Conservation (phyloP, 1,139 yeast species). For the Citeromyces hawaiiensis region DNA sequence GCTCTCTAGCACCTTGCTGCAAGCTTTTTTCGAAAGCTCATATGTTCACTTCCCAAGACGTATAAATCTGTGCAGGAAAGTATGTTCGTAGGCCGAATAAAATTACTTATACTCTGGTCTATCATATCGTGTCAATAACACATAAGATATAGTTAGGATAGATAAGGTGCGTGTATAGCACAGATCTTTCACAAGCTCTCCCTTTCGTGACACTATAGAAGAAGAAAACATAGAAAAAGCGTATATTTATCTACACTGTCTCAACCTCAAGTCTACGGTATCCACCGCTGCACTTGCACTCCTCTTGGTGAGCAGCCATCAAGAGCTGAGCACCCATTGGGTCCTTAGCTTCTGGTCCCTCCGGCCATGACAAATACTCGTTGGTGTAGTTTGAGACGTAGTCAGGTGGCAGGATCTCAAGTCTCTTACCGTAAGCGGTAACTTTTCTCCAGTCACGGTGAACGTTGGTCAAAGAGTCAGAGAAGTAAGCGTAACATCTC, state of each 20-base stretch:
- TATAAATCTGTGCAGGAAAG: too few relatives aligned
- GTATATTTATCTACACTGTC: conserved; percentile 6
- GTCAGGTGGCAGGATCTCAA: conserved; percentile 33
- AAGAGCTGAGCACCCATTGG: conserved; percentile 31
- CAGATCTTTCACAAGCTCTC: too few relatives aligned
- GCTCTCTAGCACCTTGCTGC: too few relatives aligned
- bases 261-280: conserved; percentile 25
- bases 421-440: conserved; percentile 39
- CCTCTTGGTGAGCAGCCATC: conserved; percentile 32
- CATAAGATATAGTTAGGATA: too few relatives aligned
- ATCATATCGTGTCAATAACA: too few relatives aligned
- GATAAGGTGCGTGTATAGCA: too few relatives aligned
- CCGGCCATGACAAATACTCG: conserved; percentile 34
- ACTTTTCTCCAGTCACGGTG: conserved; percentile 46
- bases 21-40: too few relatives aligned
- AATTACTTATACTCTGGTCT: too few relatives aligned
- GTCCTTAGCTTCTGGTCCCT: conserved; percentile 31
- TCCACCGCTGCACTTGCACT: conserved; percentile 34
- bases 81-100: too few relatives aligned
- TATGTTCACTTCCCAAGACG: too few relatives aligned
- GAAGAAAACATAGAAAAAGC: too few relatives aligned
- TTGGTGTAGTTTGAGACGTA: conserved; percentile 37
- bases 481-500: conserved; percentile 42
- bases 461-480: conserved; percentile 37
- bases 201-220: too few relatives aligned